Conservation (phyloP, 148 eudicot genomes). For the Nepenthes gracilis region DNA sequence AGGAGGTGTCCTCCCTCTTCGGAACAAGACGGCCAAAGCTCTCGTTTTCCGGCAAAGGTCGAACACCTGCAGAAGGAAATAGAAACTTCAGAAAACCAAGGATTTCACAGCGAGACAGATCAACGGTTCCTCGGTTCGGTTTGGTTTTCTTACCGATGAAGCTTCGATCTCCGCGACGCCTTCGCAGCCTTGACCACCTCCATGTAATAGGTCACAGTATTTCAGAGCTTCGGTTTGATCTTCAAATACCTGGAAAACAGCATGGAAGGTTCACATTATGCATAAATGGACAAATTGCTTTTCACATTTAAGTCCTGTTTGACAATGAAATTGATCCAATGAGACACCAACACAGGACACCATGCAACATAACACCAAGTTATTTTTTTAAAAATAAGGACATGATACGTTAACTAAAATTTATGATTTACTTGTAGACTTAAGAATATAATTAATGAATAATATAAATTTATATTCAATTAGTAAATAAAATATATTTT, state of each 20-base stretch:
- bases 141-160: constrained; percentile 52
- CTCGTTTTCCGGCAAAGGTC: constrained; percentile 67
- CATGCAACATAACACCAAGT: too few species aligned
- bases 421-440: too few species aligned
- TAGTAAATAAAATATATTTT: too few species aligned
- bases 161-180: constrained; percentile 95
- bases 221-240: constrained; percentile 81
- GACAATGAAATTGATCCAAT: too few species aligned
- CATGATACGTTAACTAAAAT: too few species aligned
- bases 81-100: not conserved
- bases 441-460: too few species aligned
- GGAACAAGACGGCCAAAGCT: constrained; percentile 92
- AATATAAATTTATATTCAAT: too few species aligned
- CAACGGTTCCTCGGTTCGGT: not conserved
- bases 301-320: not conserved
- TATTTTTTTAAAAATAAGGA: too few species aligned
- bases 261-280: not conserved
- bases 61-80: constrained; percentile 49
- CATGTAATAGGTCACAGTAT: constrained; percentile 78
- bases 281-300: not conserved
- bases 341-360: too few species aligned
- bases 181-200: constrained; percentile 94
- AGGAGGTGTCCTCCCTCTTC: constrained; percentile 42
- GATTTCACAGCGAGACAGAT: not conserved
- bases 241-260: constrained; percentile 65